Base-by-base conservation (phyloP, 192 early-diverging fungal genomes). In the Backusella westeae region DNA sequence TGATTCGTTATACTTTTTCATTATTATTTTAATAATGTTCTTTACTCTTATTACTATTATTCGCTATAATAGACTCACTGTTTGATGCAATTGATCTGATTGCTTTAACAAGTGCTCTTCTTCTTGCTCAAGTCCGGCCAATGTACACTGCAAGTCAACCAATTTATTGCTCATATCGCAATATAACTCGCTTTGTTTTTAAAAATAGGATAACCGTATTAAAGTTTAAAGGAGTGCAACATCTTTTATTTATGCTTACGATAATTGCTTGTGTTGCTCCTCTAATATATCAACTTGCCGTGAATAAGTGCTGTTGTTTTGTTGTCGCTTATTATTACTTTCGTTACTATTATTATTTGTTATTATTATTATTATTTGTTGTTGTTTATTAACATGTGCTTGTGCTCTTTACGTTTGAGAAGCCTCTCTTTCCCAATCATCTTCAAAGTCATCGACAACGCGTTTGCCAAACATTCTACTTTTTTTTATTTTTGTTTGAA, bases 341-440 rank as follows among this genome's bases (percentile, higher is more conserved):
- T 46, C 29, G 9, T 4, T 49, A 15, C 3, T 42, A 46, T 19
- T 8, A 59, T 29, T 10, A 59, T 3, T 8, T 3, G 21, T 29
- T 23, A 29, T 63, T 12, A 59, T n/a, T 12, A 59, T n/a, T 56
- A 52, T 4, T 52, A 2, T 23, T 6, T 44, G 38, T 32, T 29
- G 12, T 1, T 29, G 8, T 38, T 10, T 14, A 41, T 3, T 26
- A 36, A 38, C 19, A 19, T 1, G 21, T 39, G 0, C 12, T 41
- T 69, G 4, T 41, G 21, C 23, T 41, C 10, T 21, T 38, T 69
- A 69, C 35, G 12, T 39, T 36, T 15, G 14, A 71, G 12, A 19
- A 7, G 15, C 44, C 19, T 71, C 70, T 49, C 6, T 71, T 49
- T 71, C 70, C 70, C 70, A 71, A 19, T 71, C 70, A 41, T 71